Evolutionary conservation across 495 filamentous ascomycete genomes (phyloP).

Genomic region (Hyaloscypha hepaticicola): DNA sequence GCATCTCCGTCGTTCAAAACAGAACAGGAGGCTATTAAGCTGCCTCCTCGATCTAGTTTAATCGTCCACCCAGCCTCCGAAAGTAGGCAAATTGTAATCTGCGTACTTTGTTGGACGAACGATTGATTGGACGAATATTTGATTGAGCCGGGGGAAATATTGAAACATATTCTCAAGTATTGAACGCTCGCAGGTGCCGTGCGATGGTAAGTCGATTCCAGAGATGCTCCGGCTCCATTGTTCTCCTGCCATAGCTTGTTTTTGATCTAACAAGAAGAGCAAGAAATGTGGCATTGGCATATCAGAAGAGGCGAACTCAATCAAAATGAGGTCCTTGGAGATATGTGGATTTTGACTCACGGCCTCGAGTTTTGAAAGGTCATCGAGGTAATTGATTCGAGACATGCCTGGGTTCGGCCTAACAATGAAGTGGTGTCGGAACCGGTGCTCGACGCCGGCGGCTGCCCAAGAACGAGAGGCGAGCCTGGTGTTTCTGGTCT

Average conservation of each 20-base stretch:
- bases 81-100: too few relatives aligned
- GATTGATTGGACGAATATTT: too few relatives aligned
- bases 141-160: too few relatives aligned
- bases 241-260: too few relatives aligned
- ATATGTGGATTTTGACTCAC: neutral
- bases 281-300: neutral
- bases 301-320: neutral
- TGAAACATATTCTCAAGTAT: too few relatives aligned
- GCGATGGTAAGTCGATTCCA: too few relatives aligned
- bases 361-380: neutral
- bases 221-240: too few relatives aligned
- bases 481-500: neutral
- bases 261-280: neutral
- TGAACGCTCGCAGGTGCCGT: too few relatives aligned
- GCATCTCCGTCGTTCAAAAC: neutral
- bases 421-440: neutral
- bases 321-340: neutral
- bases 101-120: too few relatives aligned
- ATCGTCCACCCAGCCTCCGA: too few relatives aligned
- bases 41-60: neutral
- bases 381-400: neutral
- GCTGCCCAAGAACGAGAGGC: neutral
- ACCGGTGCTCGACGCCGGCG: neutral
- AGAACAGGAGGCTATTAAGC: neutral
- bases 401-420: neutral